Conservation (phyloP, 371 early-diverging fungal genomes). For the Funneliformis caledonium region DNA sequence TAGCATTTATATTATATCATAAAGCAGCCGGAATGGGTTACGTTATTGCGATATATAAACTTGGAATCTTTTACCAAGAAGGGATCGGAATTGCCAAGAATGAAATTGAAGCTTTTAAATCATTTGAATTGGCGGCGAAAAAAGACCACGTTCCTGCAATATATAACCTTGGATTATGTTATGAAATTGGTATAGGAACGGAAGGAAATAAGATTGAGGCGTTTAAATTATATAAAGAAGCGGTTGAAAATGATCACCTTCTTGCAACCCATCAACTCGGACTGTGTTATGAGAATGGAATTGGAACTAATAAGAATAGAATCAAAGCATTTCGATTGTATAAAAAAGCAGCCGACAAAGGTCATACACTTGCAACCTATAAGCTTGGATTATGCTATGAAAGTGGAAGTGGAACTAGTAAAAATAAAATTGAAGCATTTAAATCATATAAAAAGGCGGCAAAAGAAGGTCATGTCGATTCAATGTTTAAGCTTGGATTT, state of each 20-base stretch:
- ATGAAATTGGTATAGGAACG: conserved; percentile 81
- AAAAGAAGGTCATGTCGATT: neutral
- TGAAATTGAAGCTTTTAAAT: too few species aligned
- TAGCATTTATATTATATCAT: conserved; percentile 77
- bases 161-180: conserved; percentile 67
- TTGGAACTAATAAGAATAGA: neutral
- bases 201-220: conserved; percentile 47
- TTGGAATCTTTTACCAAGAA: conserved; percentile 80
- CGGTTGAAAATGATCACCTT: neutral
- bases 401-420: conserved; percentile 38
- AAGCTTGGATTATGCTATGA: conserved; percentile 51
- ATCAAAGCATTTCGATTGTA: conserved; percentile 3
- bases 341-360: neutral
- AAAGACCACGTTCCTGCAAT: too few species aligned
- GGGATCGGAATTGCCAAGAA: conserved; percentile 62
- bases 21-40: conserved; percentile 76
- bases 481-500: neutral
- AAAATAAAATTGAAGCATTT: neutral
- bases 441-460: neutral
- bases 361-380: neutral
- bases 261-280: neutral
- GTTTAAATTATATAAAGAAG: neutral
- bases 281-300: conserved; percentile 6
- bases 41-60: conserved; percentile 78
- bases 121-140: too few species aligned